These are phyloP conservation scores for Dianthus caryophyllus DNA, from an alignment of 148 eudicot species.

Conservation along the genomic window DNA sequence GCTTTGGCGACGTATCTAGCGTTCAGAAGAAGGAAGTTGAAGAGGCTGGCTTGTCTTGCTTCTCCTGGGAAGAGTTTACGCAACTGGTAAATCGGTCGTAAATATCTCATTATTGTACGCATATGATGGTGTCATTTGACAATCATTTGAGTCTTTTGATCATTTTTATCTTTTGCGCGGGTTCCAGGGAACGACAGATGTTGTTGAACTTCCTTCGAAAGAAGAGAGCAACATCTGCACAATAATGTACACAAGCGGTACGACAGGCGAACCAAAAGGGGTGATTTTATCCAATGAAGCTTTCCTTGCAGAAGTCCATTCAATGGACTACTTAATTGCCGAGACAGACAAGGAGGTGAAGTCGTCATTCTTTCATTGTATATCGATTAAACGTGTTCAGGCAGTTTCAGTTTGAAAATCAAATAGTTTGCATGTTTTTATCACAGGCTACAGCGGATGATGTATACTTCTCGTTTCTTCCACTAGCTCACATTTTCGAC, in stretches of 20 bases:
- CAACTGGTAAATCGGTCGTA: slow-evolving; percentile 39
- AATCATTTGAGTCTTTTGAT: not conserved
- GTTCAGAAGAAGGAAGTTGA: slow-evolving; percentile 65
- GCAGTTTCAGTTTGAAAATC: not conserved
- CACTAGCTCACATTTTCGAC: slow-evolving; percentile 89
- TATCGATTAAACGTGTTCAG: not conserved
- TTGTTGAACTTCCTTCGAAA: slow-evolving; percentile 53
- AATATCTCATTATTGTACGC: too few relatives aligned
- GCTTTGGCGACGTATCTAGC: slow-evolving; percentile 61
- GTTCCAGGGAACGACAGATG: slow-evolving; percentile 58
- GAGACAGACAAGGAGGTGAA: slow-evolving; percentile 69
- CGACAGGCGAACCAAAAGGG: slow-evolving; percentile 95
- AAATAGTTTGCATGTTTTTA: slow-evolving; percentile 8
- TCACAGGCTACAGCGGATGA: slow-evolving; percentile 60
- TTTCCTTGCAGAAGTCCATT: slow-evolving; percentile 57
- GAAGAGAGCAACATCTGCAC: slow-evolving; percentile 58
- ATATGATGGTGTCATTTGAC: too few relatives aligned
- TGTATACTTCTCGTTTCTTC: slow-evolving; percentile 88
- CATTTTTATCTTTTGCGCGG: not conserved
- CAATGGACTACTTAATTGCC: slow-evolving; percentile 52
- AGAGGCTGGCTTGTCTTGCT: slow-evolving; percentile 62
- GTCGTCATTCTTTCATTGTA: slow-evolving; percentile 9
- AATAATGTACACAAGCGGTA: slow-evolving; percentile 96
- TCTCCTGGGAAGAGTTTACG: slow-evolving; percentile 78
- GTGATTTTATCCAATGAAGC: slow-evolving; percentile 71